Evolutionary conservation across 176 grass and related monocot genomes (phyloP), one percentile per base, ranked within the genome.

Genomic region (Tuctoria greenei): DNA sequence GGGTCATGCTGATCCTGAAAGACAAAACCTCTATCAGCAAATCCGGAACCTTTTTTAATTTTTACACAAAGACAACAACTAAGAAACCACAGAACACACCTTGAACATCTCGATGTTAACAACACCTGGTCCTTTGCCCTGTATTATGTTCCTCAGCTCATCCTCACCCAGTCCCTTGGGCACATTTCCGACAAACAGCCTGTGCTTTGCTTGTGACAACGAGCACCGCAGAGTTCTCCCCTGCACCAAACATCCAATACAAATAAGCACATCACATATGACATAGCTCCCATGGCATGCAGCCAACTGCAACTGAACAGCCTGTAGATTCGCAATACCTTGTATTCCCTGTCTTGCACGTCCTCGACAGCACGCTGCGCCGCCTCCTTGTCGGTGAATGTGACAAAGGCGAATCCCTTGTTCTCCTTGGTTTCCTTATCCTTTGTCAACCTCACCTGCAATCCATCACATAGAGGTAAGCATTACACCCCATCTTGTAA

Each of bases 21-120:
- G n/a, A 24, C 1, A 78, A 10, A 18, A 77, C 36, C 50, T 58
- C 16, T 25, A 55, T 73, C 55, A 82, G 64, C 17, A 80, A 44
- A 26, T 42, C 10, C 26, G 15, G 59, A 28, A 10, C 26, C 17
- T 39, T 31, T 17, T 2, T 40, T 0, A n/a, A n/a, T n/a, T 2
- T 21, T 3, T 21, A 2, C 15, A 55, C 11, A 63, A 45, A 67
- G 4, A 64, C 61, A 44, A 44, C 4, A 54, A 28, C 15, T 38
- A 41, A 0, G 0, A 67, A 72, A 65, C 3, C 3, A 50, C 40
- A 37, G 61, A 69, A 40, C 62, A 1, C 54, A 99, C 95, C 87
- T 95, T 99, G 71, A 99, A 99, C 82, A 90, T 92, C 80, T 99
- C 95, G 17, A 99, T 79, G 74, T 95, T 89, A 44, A 95, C 84